Conservation (phyloP, 305 asterid species). For the Fraxinus sp. region DNA sequence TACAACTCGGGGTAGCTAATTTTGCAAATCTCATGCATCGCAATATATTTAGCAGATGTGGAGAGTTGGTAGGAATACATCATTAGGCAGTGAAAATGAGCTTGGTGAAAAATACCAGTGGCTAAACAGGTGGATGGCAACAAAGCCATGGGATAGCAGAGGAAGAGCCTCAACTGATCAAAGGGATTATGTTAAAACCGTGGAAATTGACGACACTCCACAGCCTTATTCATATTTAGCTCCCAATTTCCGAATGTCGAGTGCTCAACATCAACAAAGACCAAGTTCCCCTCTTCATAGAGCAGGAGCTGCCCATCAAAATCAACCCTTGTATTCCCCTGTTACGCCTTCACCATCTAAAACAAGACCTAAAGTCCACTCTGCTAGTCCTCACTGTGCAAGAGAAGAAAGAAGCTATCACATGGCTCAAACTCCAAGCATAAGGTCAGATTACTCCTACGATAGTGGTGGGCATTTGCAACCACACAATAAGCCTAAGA, state of each 20-base stretch:
- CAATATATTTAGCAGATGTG: slow-evolving; percentile 22
- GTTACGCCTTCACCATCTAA: slow-evolving; percentile 36
- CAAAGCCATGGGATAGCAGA: slow-evolving; percentile 37
- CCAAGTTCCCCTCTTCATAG: slow-evolving; percentile 36
- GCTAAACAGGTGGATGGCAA: slow-evolving; percentile 30
- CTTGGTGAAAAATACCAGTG: slow-evolving; percentile 30
- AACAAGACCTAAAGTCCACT: slow-evolving; percentile 37
- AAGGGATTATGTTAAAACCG: slow-evolving; percentile 24
- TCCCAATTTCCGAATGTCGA: slow-evolving; percentile 15
- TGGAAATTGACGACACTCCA: slow-evolving; percentile 37
- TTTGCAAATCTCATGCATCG: not conserved
- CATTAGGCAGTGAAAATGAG: slow-evolving; percentile 36
- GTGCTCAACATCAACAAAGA: slow-evolving; percentile 19
- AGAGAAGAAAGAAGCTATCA: slow-evolving; percentile 31
- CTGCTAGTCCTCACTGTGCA: slow-evolving; percentile 39
- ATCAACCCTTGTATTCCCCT: slow-evolving; percentile 23
- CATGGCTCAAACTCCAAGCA: slow-evolving; percentile 38
- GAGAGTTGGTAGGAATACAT: slow-evolving; percentile 32
- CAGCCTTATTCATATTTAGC: slow-evolving; percentile 31
- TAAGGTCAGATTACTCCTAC: slow-evolving; percentile 29
- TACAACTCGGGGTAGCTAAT: not conserved
- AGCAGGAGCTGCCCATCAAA: slow-evolving; percentile 12
- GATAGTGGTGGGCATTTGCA: not conserved
- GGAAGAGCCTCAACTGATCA: slow-evolving; percentile 42
- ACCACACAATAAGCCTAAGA: slow-evolving; percentile 1